Conservation (phyloP, 2,329 filamentous ascomycete species). For the Oidium heveae region DNA sequence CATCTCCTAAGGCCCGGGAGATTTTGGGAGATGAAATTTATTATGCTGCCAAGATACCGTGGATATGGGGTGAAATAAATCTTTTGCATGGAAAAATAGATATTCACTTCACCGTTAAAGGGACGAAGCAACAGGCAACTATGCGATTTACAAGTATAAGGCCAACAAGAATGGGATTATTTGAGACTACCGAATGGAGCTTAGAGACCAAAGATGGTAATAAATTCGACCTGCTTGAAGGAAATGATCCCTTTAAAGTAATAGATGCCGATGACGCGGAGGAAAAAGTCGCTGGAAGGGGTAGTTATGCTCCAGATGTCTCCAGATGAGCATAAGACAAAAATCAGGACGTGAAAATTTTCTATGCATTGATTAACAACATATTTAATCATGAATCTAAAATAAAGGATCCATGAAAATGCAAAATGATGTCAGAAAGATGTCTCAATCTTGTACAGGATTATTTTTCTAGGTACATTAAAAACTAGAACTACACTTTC, state of each 20-base stretch:
- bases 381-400: too few species aligned
- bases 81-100: slow-evolving; percentile 80
- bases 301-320: slow-evolving; percentile 13
- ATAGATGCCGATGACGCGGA: slow-evolving; percentile 20
- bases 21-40: slow-evolving; percentile 71
- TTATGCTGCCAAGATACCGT: slow-evolving; percentile 54
- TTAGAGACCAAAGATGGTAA: slow-evolving; percentile 37
- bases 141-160: slow-evolving; percentile 65
- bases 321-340: not conserved
- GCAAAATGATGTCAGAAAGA: too few species aligned
- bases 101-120: slow-evolving; percentile 68
- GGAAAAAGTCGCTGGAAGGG: slow-evolving; percentile 17
- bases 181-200: slow-evolving; percentile 80
- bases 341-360: too few species aligned
- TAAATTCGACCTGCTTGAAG: slow-evolving; percentile 40
- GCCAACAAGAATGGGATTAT: slow-evolving; percentile 34
- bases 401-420: too few species aligned
- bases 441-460: too few species aligned
- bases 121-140: slow-evolving; percentile 40
- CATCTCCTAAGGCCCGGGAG: slow-evolving; percentile 46
- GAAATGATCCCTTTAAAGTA: slow-evolving; percentile 39
- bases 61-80: slow-evolving; percentile 74
- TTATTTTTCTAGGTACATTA: too few species aligned
- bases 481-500: too few species aligned
- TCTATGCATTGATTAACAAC: too few species aligned